These are phyloP conservation scores for Podospora pseudoanserina DNA, from an alignment of 495 filamentous ascomycete genomes.

Conservation along the genomic window DNA sequence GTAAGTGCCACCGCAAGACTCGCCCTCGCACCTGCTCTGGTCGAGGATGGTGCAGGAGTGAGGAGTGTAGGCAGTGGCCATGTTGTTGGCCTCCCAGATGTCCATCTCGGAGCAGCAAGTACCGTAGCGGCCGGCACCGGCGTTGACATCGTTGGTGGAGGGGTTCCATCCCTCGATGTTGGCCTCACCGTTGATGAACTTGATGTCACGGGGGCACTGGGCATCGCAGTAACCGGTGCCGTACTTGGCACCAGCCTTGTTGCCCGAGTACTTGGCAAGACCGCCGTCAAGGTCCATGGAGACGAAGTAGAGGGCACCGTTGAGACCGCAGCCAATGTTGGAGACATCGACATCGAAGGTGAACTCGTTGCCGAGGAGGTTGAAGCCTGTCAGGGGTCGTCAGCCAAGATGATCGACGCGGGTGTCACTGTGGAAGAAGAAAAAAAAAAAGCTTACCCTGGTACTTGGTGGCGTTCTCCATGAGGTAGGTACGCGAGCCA, in stretches of 20 bases:
- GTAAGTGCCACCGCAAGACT: slow-evolving; percentile 50
- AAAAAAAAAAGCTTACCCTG: slow-evolving; percentile 33
- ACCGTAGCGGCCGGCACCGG: slow-evolving; percentile 57
- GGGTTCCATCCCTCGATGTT: slow-evolving; percentile 59
- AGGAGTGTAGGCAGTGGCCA: slow-evolving; percentile 60
- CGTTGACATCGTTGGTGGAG: slow-evolving; percentile 57
- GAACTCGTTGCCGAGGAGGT: slow-evolving; percentile 56
- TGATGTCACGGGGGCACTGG: slow-evolving; percentile 54
- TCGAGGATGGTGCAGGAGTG: slow-evolving; percentile 60
- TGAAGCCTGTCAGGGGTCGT: slow-evolving; percentile 35
- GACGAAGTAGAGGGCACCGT: slow-evolving; percentile 59
- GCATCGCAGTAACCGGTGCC: slow-evolving; percentile 57
- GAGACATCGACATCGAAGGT: slow-evolving; percentile 59
- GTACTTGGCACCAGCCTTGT: slow-evolving; percentile 60
- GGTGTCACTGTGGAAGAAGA: neutral
- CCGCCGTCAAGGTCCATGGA: slow-evolving; percentile 57
- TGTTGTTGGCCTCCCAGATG: slow-evolving; percentile 69
- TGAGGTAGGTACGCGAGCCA: slow-evolving; percentile 54
- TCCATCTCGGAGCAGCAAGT: slow-evolving; percentile 74
- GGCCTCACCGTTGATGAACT: slow-evolving; percentile 52
- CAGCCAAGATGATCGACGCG: neutral
- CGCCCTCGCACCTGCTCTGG: slow-evolving; percentile 54
- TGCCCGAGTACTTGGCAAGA: slow-evolving; percentile 46
- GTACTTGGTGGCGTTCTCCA: slow-evolving; percentile 51
- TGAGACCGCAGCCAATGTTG: slow-evolving; percentile 52